A percentile compares a stretch with the other conserved stretches of the same genome.
These are phyloP conservation scores for Plectosphaerella sp. DNA, from an alignment of 2,329 filamentous ascomycete species.

Conservation along the genomic window DNA sequence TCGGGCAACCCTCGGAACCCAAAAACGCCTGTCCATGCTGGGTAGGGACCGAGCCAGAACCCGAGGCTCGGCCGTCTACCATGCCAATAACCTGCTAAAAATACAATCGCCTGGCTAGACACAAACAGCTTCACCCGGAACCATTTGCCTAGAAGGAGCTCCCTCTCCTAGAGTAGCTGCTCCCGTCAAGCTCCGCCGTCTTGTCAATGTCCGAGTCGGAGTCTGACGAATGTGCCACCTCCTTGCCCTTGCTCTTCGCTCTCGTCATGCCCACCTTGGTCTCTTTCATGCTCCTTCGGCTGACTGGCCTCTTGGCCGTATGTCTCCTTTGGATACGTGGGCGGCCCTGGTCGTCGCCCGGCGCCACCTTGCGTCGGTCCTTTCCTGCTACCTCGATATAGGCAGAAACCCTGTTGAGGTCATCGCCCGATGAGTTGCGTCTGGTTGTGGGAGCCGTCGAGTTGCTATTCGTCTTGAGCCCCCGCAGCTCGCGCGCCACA, in stretches of 20 bases:
- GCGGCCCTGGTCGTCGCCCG: constrained; percentile 7
- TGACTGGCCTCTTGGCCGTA: constrained; percentile 26
- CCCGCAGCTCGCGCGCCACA: constrained; percentile 75
- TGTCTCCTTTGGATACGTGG: constrained; percentile 22
- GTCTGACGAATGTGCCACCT: constrained; percentile 28
- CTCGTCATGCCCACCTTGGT: constrained; percentile 25
- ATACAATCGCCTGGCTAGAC: constrained; percentile 8
- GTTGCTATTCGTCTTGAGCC: constrained; percentile 43
- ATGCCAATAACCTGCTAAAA: background rate
- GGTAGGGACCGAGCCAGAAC: too few species aligned
- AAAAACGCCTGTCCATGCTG: background rate
- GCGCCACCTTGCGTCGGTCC: constrained; percentile 17
- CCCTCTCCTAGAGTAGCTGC: constrained; percentile 25
- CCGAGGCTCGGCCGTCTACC: too few species aligned
- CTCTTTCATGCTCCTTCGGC: constrained; percentile 38
- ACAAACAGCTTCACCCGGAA: constrained; percentile 5
- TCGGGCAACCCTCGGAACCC: background rate
- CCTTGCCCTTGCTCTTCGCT: constrained; percentile 44
- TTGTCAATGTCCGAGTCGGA: constrained; percentile 18
- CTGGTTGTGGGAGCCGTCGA: constrained; percentile 43
- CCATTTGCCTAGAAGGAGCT: constrained; percentile 34
- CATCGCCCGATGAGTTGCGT: constrained; percentile 47
- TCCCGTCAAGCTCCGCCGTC: constrained; percentile 23
- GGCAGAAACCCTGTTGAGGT: constrained; percentile 17
- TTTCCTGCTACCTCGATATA: constrained; percentile 29